Base-by-base conservation (phyloP, 805 yeast genomes). In the Wickerhamomyces hampshirensis region DNA sequence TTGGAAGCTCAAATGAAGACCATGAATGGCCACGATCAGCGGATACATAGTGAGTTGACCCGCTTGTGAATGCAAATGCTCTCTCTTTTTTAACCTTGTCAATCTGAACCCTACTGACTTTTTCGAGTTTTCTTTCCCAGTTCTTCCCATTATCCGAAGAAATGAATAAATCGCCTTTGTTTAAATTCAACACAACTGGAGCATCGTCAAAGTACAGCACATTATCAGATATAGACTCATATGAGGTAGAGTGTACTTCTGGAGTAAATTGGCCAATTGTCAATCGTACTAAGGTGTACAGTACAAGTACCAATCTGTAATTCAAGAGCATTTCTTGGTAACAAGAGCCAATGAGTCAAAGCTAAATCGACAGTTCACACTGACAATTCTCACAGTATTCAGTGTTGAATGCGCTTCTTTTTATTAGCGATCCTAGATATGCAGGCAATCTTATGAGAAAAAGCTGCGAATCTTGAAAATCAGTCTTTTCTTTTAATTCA, bases 131-230 rank as follows among this genome's bases (percentile, higher is more conserved):
- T 23, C 58, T 48, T 6, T 47, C 40, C 68, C 77, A 78, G 0
- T 58, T 46, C 9, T 38, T 55, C 6, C 78, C 80, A 33, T 68
- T 71, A 48, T 79, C 71, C 9, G 45, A 56, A 2, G 82, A 75
- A 1, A 65, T 42, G 47, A 59, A 67, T 5, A 77, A 31, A n/a
- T 46, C 46, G 2, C 53, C 51, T 1, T 58, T 28, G 17, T 42
- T 44, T 21, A 53, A 23, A 17, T 41, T 43, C 11, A 53, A 30
- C 9, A 49, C 38, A 6, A 45, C 34, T 3, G 65, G 50, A 11
- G 63, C 54, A 39, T 60, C 65, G 23, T 60, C 63, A 38, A 61
- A 60, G 39, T 55, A 62, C 4, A 50, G 26, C 1, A 53, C 9
- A 6, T 35, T n/a, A 1, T 40, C 41, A 10, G 59, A 51, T 3